Evolutionary conservation across 2,329 filamentous ascomycete species (phyloP), one percentile per base, ranked within the genome.

Genomic region (Zopfia rhizophila): DNA sequence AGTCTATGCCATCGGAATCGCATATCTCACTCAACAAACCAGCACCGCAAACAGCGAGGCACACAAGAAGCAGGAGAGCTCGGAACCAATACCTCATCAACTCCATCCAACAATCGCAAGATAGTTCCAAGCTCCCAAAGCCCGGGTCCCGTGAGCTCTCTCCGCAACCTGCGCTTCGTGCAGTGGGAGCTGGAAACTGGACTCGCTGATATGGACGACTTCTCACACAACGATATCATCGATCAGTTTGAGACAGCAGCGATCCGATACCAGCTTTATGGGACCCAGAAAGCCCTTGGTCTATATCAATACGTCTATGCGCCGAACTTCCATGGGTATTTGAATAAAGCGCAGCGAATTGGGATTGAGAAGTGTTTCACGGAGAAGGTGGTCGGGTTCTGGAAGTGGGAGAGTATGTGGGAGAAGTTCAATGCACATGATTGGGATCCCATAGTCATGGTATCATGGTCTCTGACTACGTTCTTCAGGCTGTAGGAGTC

Each of bases 221-320:
- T 45, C 25, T 51, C 51, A 10, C 38, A 53, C 32, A 44, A 56
- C 25, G 45, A 54, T 39, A 43, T 50, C n/a, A 53, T 59, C 22
- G 56, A 59, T 21, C 56, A 59, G 23, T 59, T 59, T 22, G 53
- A 59, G 29, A 56, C 56, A 5, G 45, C 51, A 5, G 56, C 56
- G 4, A 38, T 53, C 7, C 45, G 56, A 16, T 59, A 59, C 29
- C 53, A 59, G 28, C 31, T 59, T 4, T 59, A 59, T 35, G 35
- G 37, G 12, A 19, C 36, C 3, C 22, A 27, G 24, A 46, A 55
- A 14, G 45, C 45, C 10, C 46, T 59, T 18, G 53, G 38, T 7
- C 7, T 38, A 7, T 53, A 42, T 29, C 51, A 52, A 19, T 45
- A 33, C 25, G 25, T 21, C 13, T 54, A 53, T 38, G 44, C 43